These are phyloP conservation scores for Podaxis rugospora DNA, from an alignment of 768 basidiomycete genomes.

Conservation along the genomic window DNA sequence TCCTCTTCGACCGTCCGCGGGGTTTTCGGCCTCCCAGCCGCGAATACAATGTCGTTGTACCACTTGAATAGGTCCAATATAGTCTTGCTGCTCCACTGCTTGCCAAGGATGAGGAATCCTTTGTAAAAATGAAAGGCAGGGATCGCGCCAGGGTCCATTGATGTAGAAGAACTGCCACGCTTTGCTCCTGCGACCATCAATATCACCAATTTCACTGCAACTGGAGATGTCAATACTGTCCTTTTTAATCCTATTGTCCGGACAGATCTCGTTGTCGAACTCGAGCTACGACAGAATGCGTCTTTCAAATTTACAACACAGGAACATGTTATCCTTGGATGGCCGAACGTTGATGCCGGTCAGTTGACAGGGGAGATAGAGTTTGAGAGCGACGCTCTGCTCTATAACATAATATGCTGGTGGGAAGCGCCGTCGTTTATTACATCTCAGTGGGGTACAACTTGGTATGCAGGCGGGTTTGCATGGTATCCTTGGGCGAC, in stretches of 20 bases:
- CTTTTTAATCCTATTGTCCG: not conserved
- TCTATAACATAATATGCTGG: not conserved
- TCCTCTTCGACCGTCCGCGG: no score
- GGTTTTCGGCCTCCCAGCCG: no score
- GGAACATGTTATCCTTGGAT: not conserved
- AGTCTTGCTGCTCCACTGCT: no score
- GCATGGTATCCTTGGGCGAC: not conserved
- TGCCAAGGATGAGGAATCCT: no score
- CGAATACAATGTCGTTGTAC: no score
- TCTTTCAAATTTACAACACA: not conserved
- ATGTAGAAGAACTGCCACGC: not conserved
- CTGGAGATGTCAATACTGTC: not conserved
- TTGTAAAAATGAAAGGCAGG: not conserved
- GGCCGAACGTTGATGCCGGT: not conserved
- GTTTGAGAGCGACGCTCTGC: not conserved
- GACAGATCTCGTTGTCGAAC: not conserved
- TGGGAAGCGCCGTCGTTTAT: not conserved
- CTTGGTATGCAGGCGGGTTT: not conserved
- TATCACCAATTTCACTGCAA: conserved; percentile 1
- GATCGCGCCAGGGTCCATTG: not conserved
- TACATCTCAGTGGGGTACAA: not conserved
- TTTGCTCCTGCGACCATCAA: not conserved
- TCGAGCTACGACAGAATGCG: not conserved
- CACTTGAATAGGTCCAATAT: no score
- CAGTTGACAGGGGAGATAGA: not conserved